phyloP scores from a whole-genome alignment of 2,329 filamentous ascomycete species.

The Stagonosporopsis vannaccii region DNA sequence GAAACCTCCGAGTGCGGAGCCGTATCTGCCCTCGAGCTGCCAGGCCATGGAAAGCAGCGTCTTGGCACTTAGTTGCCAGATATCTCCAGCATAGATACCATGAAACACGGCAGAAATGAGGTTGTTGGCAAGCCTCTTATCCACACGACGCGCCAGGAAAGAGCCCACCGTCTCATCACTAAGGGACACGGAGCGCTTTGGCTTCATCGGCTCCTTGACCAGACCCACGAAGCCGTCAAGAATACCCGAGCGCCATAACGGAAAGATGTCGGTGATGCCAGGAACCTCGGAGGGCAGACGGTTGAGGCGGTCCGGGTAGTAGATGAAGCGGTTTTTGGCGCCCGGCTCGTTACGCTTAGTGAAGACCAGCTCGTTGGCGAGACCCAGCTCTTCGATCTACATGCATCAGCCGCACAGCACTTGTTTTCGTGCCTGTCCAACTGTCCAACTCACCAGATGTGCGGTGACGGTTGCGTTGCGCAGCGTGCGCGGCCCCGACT shows the following conservation, averaged over 20 bases:
- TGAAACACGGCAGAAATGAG: constrained; percentile 78
- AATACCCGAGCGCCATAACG: constrained; percentile 61
- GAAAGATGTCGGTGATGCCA: constrained; percentile 40
- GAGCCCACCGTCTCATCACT: constrained; percentile 75
- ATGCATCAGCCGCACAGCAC: constrained; percentile 14
- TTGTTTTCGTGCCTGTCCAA: background rate
- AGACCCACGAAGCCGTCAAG: constrained; percentile 58
- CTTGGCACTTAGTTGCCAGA: constrained; percentile 78
- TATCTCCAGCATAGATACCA: constrained; percentile 91
- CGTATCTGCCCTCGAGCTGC: constrained; percentile 57
- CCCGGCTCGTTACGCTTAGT: constrained; percentile 60
- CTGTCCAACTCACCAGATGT: constrained; percentile 66
- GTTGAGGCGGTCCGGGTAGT: constrained; percentile 85
- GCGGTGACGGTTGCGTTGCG: constrained; percentile 73
- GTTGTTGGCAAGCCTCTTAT: constrained; percentile 70
- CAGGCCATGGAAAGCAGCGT: constrained; percentile 63
- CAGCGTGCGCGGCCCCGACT: constrained; percentile 82
- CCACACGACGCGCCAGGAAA: constrained; percentile 66
- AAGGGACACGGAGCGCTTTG: constrained; percentile 45
- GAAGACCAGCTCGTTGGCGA: constrained; percentile 64
- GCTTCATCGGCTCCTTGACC: constrained; percentile 48
- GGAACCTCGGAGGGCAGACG: constrained; percentile 37
- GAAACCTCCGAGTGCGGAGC: constrained; percentile 36
- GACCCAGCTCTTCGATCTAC: constrained; percentile 65
- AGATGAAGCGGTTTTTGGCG: constrained; percentile 76